Percentiles rank a stretch among this genome's conserved stretches.
These are phyloP conservation scores for Rosellinia necatrix DNA, from an alignment of 2,329 filamentous ascomycete species.

Conservation along the genomic window DNA sequence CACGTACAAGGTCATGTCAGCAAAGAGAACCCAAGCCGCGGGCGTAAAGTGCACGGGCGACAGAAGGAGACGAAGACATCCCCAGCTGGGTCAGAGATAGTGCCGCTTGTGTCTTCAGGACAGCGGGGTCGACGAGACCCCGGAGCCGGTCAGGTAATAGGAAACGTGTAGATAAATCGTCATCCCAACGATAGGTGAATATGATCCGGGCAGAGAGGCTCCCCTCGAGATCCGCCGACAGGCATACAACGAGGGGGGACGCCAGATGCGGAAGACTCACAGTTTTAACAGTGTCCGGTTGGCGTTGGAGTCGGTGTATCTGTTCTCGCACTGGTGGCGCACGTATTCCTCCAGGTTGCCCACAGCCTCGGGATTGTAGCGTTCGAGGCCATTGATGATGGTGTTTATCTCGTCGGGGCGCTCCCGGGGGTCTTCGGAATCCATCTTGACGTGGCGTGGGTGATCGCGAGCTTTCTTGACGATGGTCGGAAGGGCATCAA, in stretches of 20 bases:
- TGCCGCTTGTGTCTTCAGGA: conserved; percentile 73
- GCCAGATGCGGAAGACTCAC: conserved; percentile 65
- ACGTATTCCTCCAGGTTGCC: conserved; percentile 93
- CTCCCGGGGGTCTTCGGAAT: conserved; percentile 85
- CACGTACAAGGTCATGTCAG: conserved; percentile 17
- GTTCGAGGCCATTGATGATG: conserved; percentile 96
- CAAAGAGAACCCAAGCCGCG: background rate
- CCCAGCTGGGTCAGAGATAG: conserved; percentile 68
- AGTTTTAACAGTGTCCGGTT: conserved; percentile 96
- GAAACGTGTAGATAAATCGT: conserved; percentile 92
- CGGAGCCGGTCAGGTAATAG: conserved; percentile 87
- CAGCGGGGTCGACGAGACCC: conserved; percentile 59
- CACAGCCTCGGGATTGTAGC: conserved; percentile 98
- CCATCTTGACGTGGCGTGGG: conserved; percentile 54
- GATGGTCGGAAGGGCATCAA: conserved; percentile 33
- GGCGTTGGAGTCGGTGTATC: conserved; percentile 93
- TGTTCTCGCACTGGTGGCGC: conserved; percentile 89
- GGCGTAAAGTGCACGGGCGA: background rate
- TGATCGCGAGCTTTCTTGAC: conserved; percentile 35
- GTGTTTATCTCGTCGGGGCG: conserved; percentile 88
- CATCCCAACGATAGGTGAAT: conserved; percentile 50
- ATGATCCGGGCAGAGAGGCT: background rate
- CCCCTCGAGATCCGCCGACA: background rate
- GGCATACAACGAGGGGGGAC: background rate
- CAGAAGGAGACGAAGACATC: background rate